Base-by-base conservation (phyloP, 257 asterid species). In the Nicotiana tabacum region DNA sequence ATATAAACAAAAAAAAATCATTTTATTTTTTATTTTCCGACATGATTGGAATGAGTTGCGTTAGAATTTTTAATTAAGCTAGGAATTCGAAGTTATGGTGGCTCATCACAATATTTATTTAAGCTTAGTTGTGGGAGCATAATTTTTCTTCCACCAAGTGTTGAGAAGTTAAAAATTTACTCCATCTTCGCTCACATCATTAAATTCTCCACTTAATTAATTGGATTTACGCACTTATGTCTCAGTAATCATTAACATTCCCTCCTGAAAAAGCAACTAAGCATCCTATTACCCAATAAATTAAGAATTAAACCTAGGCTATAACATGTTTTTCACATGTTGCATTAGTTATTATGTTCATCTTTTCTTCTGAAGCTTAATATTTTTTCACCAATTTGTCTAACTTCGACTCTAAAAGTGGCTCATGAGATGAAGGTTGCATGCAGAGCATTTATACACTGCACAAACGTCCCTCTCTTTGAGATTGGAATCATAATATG, bases 131-230 rank as follows among this genome's bases (percentile, higher is more conserved):
- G 35, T 24, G 61, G 61, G 11, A 1, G 21, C 78, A 72, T 72
- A 46, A 46, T 72, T 46, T 72, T 35, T 46, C 78, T 72, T 46
- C 61, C 78, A 72, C 78, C 39, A 21, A 72, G 61, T 72, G 37
- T 43, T 43, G 60, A 60, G 7, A 72, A 21, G 37, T 72, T 43
- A 37, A 72, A 46, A 5, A n/a, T 46, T 39, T 21, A 39, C 78
- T n/a, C 78, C 58, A 70, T 43, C 78, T 70, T 24, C 0, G 2
- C 32, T 11, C 60, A 72, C 48, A 72, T 72, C 21, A 72, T 46
- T 11, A 72, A 72, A 24, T 24, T 13, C 13, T 24, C 60, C 78
- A 72, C 60, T 72, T n/a, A 12, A 12, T 12, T 21, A 43, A 43
- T 46, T 72, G 6, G 7, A 72, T 70, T 43, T 21, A 46, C 7